Evolutionary conservation across 2,329 filamentous ascomycete genomes (phyloP).

Genomic region (Fusarium illudens): DNA sequence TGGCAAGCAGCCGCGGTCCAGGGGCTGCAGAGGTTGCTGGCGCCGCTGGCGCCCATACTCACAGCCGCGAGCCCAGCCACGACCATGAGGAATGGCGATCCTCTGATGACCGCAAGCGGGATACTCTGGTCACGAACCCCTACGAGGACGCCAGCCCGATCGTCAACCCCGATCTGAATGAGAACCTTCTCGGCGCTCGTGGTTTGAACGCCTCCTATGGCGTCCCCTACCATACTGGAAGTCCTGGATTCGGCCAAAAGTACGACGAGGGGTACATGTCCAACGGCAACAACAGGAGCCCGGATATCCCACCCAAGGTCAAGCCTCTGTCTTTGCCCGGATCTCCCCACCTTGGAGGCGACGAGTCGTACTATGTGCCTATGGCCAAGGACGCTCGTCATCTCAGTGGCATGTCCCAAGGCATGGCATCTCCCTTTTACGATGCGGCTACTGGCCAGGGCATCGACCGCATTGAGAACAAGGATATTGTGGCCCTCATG

Average conservation of each 20-base stretch:
- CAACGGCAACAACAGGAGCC: slow-evolving; percentile 67
- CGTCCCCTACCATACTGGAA: slow-evolving; percentile 60
- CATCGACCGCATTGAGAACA: slow-evolving; percentile 91
- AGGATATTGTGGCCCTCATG: slow-evolving; percentile 97
- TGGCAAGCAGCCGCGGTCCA: slow-evolving; percentile 47
- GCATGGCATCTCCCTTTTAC: slow-evolving; percentile 88
- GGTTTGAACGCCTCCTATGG: slow-evolving; percentile 53
- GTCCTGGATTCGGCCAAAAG: slow-evolving; percentile 67
- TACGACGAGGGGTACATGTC: slow-evolving; percentile 93
- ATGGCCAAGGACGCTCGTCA: slow-evolving; percentile 63
- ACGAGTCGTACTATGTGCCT: slow-evolving; percentile 74
- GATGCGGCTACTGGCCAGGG: slow-evolving; percentile 88
- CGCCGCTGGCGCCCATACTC: slow-evolving; percentile 58
- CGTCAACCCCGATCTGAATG: slow-evolving; percentile 62
- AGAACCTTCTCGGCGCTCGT: slow-evolving; percentile 56
- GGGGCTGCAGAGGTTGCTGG: slow-evolving; percentile 62
- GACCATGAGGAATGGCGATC: slow-evolving; percentile 72
- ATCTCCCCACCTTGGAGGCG: slow-evolving; percentile 57
- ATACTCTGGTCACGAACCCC: slow-evolving; percentile 72
- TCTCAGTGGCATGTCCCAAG: slow-evolving; percentile 89
- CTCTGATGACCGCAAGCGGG: slow-evolving; percentile 69
- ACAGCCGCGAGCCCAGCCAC: slow-evolving; percentile 63
- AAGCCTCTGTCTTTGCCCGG: slow-evolving; percentile 64
- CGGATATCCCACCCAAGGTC: slow-evolving; percentile 62
- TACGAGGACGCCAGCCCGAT: slow-evolving; percentile 72